These are phyloP conservation scores for Gossypium bickii DNA, from an alignment of 345 rosid species.

Conservation along the genomic window DNA sequence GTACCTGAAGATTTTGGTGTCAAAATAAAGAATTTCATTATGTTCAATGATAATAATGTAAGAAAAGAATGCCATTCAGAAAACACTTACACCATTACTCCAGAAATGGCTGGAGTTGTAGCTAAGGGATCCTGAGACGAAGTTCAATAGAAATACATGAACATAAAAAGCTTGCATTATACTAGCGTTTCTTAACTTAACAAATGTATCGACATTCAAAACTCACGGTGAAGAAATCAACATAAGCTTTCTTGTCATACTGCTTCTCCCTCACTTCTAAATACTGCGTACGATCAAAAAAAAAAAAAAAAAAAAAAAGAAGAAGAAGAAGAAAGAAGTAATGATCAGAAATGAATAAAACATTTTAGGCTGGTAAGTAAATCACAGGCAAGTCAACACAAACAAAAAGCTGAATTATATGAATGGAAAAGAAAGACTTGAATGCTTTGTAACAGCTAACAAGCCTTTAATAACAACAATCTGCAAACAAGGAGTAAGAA, in stretches of 20 bases:
- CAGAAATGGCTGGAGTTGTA: constrained; percentile 60
- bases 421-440: constrained; percentile 2
- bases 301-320: not conserved
- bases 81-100: constrained; percentile 77
- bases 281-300: constrained; percentile 37
- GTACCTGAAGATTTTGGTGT: constrained; percentile 42
- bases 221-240: constrained; percentile 81
- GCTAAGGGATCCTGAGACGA: constrained; percentile 56
- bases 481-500: not conserved
- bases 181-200: not conserved
- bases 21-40: constrained; percentile 1
- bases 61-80: not conserved
- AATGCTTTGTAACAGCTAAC: not conserved
- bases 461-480: not conserved
- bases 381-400: not conserved
- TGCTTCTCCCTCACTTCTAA: constrained; percentile 91
- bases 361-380: not conserved
- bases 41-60: constrained; percentile 3
- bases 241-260: constrained; percentile 72
- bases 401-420: not conserved
- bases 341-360: not conserved
- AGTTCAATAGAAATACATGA: constrained; percentile 16
- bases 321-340: not conserved
- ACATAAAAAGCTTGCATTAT: not conserved
- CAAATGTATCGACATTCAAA: not conserved